A percentile compares a stretch with the other conserved stretches of the same genome.
Conservation (phyloP, 352 stramenopile species). For the Phytopythium aichiense region DNA sequence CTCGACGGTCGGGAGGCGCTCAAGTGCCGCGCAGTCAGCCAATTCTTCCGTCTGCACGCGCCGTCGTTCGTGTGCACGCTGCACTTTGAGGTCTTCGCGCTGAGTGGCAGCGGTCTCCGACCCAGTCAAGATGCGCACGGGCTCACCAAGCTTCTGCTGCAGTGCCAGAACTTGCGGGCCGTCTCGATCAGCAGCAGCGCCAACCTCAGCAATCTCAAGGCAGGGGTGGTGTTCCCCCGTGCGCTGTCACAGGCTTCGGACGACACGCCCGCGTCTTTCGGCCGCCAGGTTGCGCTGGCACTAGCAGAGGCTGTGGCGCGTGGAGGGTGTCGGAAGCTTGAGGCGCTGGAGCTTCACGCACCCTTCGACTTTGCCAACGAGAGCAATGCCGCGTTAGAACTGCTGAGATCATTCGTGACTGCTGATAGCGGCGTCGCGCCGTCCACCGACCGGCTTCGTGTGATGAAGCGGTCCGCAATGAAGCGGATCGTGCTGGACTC, state of each 20-base stretch:
- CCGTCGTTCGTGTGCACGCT: slow-evolving; percentile 40
- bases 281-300: slow-evolving; percentile 34
- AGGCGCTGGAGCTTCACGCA: slow-evolving; percentile 35
- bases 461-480: slow-evolving; percentile 9
- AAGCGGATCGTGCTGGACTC: slow-evolving; percentile 46
- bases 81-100: slow-evolving; percentile 27
- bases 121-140: slow-evolving; percentile 13
- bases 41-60: slow-evolving; percentile 43
- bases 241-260: slow-evolving; percentile 20
- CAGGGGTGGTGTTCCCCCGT: slow-evolving; percentile 31
- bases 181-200: slow-evolving; percentile 48
- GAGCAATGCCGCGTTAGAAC: slow-evolving; percentile 36
- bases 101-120: slow-evolving; percentile 3
- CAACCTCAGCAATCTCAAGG: slow-evolving; percentile 34
- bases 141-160: slow-evolving; percentile 23
- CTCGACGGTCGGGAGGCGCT: slow-evolving; percentile 47
- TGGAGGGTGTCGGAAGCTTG: slow-evolving; percentile 33
- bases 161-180: slow-evolving; percentile 35
- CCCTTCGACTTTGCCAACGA: slow-evolving; percentile 66
- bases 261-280: slow-evolving; percentile 25
- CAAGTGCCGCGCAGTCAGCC: slow-evolving; percentile 38
- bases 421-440: not conserved
- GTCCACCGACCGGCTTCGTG: not conserved
- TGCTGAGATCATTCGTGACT: slow-evolving; percentile 27
- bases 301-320: slow-evolving; percentile 27